Percentiles rank a stretch among this genome's conserved stretches.
phyloP scores from a whole-genome alignment of 1,284 basidiomycete species.

The Irpex sp. region DNA sequence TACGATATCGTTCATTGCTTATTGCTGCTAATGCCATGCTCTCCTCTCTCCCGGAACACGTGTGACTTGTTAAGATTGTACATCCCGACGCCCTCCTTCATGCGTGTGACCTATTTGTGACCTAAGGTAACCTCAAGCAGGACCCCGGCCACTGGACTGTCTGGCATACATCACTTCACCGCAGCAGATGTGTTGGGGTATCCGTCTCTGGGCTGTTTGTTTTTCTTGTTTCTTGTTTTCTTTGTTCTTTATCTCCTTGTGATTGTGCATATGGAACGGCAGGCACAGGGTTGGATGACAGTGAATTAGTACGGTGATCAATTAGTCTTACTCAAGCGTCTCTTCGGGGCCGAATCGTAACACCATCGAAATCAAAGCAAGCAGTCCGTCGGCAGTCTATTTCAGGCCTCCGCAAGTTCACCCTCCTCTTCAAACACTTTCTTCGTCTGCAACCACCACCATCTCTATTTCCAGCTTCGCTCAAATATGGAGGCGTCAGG shows the following conservation, averaged over 20 bases:
- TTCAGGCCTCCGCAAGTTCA: conserved; percentile 4
- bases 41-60: conserved; percentile 14
- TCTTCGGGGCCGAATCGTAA: conserved; percentile 9
- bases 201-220: too few species aligned
- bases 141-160: neutral
- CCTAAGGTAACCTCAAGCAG: neutral
- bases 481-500: conserved; percentile 2
- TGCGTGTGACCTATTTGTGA: neutral
- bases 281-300: neutral
- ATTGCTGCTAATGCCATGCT: conserved; percentile 15
- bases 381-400: conserved; percentile 5
- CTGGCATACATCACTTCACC: too few species aligned
- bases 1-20: conserved; percentile 17
- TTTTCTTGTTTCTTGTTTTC: neutral
- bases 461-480: conserved; percentile 3
- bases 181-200: too few species aligned
- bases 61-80: too few species aligned
- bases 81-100: too few species aligned
- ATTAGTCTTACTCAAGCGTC: conserved; percentile 2
- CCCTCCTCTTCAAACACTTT: neutral
- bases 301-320: neutral
- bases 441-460: conserved; percentile 7
- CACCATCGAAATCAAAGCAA: conserved; percentile 5
- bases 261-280: neutral
- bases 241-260: neutral